Evolutionary conservation across 2,329 filamentous ascomycete genomes (phyloP), one percentile per base, ranked within the genome.

Genomic region (Penicillium brasilianum): DNA sequence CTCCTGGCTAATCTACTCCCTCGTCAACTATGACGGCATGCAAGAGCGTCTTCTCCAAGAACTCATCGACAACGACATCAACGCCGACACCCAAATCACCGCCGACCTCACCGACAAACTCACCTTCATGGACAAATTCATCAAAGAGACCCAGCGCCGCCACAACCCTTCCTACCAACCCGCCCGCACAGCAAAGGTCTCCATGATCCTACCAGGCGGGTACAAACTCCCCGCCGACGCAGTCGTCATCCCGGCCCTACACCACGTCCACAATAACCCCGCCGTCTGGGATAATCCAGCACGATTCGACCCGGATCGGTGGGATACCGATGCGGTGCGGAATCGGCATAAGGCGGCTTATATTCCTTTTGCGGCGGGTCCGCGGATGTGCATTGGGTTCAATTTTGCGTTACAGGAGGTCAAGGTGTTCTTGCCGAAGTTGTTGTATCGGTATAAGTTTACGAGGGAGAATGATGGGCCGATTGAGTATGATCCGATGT

Each of bases 101-200:
- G 74, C 81, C 0, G 84, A 86, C 11, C 62, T 82, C 3, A 81
- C 81, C 4, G 74, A 81, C 57, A 74, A 77, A 46, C 78, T 88
- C 11, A 69, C 75, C 3, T 87, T 83, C 54, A 66, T 71, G 4
- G 71, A 75, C 46, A 70, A 74, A 13, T 72, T 82, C 72, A 75
- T 88, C 77, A 88, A 88, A 72, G 86, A 88, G 71, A 86, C 82
- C 1, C 85, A 87, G 69, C 81, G 86, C 2, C 78, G 79, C 5
- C 86, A 88, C 74, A 88, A 86, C 73, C 84, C 87, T 0, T 85
- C 84, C 0, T 88, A 83, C 75, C 87, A 89, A 66, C 84, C 87
- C 0, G 87, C 78, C 1, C 83, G 87, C 39, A 88, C 84, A 1
- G 77, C 85, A 8, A 83, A 83, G 63, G 75, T 76, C 7, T 85